Base-by-base conservation (phyloP, 805 yeast genomes). In the Sugiyamaella lignohabitans region DNA sequence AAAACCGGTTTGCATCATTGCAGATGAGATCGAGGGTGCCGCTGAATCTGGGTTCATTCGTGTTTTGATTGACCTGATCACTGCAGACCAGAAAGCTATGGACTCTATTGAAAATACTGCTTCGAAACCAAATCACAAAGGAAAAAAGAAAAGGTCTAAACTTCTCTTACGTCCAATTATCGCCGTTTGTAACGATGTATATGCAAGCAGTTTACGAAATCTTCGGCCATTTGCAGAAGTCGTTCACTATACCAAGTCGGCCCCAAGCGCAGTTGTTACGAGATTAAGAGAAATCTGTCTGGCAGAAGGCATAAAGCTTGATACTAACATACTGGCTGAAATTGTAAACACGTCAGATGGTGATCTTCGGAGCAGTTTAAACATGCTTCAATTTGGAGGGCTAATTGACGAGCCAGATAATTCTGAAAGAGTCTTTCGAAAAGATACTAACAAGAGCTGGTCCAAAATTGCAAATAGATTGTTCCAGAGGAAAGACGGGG, bases 11-110 rank as follows among this genome's bases (percentile, higher is more conserved):
- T 87, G 96, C 58, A 66, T 91, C 4, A 73, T 93, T 2, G 82
- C 88, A 4, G 98, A 93, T 65, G 98, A 93, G 62, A 75, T 93
- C 34, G 98, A 91, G 68, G 84, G 91, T 35, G 82, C 82, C 8
- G 69, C 80, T 0, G 89, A 84, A 55, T 64, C 65, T 50, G 66
- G 67, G 5, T 78, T 83, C 54, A 71, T 82, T n/a, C 71, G 68
- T 46, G 72, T 73, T 1, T 58, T 82, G 35, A 48, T 74, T n/a
- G 87, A 84, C 46, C 61, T 87, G 22, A 57, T 83, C 1, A 63
- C 70, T 37, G 66, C 76, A 1, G 97, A 88, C 59, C 65, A 64
- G 16, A 67, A 71, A 48, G 82, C 84, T 0, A 64, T 78, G 1
- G 56, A 56, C 29, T 47, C 30, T 53, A 55, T 19, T 48, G 56